These are phyloP conservation scores for Xylaria sp. DNA, from an alignment of 2,329 filamentous ascomycete species.

Conservation along the genomic window DNA sequence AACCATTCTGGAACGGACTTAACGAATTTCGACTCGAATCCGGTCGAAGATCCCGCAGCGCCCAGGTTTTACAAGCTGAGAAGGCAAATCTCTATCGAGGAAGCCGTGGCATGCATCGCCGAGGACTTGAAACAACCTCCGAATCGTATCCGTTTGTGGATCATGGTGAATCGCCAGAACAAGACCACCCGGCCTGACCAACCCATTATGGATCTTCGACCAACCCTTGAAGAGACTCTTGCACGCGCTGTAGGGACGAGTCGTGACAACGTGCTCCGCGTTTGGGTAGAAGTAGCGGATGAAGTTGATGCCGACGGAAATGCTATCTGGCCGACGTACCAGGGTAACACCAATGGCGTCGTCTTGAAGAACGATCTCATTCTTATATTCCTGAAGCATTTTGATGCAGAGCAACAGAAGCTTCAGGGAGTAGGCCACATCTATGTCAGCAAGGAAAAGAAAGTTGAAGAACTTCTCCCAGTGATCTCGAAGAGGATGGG, in stretches of 20 bases:
- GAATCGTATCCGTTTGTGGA: conserved; percentile 75
- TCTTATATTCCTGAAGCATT: conserved; percentile 88
- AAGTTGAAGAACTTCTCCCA: conserved; percentile 76
- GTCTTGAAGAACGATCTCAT: conserved; percentile 59
- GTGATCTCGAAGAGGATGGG: conserved; percentile 76
- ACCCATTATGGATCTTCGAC: conserved; percentile 70
- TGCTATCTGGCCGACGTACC: conserved; percentile 64
- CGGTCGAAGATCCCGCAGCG: conserved; percentile 55
- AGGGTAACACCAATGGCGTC: conserved; percentile 51
- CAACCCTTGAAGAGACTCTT: conserved; percentile 68
- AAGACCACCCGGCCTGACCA: conserved; percentile 91
- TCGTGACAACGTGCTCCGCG: conserved; percentile 67
- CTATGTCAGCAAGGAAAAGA: conserved; percentile 83
- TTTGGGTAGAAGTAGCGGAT: conserved; percentile 80
- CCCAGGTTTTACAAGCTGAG: conserved; percentile 70
- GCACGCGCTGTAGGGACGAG: conserved; percentile 45
- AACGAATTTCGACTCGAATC: conserved; percentile 58
- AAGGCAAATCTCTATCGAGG: conserved; percentile 67
- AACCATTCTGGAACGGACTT: conserved; percentile 81
- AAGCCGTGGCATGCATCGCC: conserved; percentile 68
- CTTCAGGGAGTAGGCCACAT: conserved; percentile 74
- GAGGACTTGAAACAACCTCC: conserved; percentile 63
- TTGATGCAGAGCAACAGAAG: conserved; percentile 71
- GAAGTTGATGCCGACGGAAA: conserved; percentile 62
- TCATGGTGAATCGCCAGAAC: conserved; percentile 98